phyloP scores from a whole-genome alignment of 2,329 filamentous ascomycete genomes.

The Dactylonectria macrodidyma region DNA sequence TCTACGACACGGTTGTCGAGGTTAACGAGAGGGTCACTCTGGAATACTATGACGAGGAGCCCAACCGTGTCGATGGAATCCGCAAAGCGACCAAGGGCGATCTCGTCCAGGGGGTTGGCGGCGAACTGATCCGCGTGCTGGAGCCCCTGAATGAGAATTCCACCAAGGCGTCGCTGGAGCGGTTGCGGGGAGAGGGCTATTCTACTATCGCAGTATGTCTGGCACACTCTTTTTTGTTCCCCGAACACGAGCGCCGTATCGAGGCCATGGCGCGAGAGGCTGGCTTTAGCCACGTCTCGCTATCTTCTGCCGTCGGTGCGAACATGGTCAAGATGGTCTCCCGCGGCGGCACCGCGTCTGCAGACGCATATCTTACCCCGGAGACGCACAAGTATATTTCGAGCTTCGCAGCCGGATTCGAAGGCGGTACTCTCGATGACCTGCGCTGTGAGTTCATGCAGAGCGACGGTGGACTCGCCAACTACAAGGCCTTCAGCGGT shows the following conservation, averaged over 20 bases:
- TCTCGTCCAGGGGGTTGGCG: constrained; percentile 76
- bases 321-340: constrained; percentile 60
- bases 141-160: constrained; percentile 67
- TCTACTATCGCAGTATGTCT: constrained; percentile 69
- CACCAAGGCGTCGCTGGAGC: constrained; percentile 69
- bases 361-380: constrained; percentile 60
- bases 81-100: constrained; percentile 60
- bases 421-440: constrained; percentile 33
- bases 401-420: constrained; percentile 42
- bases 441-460: constrained; percentile 7
- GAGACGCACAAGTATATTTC: constrained; percentile 54
- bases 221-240: constrained; percentile 77
- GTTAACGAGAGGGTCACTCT: constrained; percentile 81
- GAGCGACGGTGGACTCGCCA: constrained; percentile 41
- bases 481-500: constrained; percentile 43
- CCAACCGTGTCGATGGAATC: constrained; percentile 63
- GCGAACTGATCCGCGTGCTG: constrained; percentile 78
- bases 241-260: constrained; percentile 67
- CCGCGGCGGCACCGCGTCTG: constrained; percentile 56
- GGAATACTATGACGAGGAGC: constrained; percentile 81
- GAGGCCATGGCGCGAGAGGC: constrained; percentile 52
- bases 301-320: constrained; percentile 53
- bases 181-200: constrained; percentile 74
- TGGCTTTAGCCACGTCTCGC: constrained; percentile 58
- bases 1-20: constrained; percentile 79